phyloP scores from a whole-genome alignment of 441 rosid species.

The Cnidoscolus chayamansa region DNA sequence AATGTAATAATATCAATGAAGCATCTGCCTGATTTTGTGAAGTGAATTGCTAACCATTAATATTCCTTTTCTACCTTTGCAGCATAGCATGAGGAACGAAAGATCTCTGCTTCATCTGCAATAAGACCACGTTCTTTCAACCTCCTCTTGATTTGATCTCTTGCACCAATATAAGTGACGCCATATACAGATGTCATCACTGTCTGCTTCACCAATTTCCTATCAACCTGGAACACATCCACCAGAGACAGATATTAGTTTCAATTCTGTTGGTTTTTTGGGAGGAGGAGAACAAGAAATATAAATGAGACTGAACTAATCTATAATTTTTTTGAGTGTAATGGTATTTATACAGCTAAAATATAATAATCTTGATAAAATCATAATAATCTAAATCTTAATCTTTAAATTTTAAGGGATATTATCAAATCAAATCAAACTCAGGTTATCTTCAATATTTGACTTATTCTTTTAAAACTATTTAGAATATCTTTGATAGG shows the following conservation, averaged over 20 bases:
- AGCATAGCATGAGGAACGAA: slow-evolving; percentile 81
- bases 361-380: too few relatives aligned
- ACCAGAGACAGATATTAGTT: slow-evolving; percentile 27
- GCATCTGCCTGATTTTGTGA: neutral
- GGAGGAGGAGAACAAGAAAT: too few relatives aligned
- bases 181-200: slow-evolving; percentile 99
- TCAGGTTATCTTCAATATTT: too few relatives aligned
- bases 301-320: too few relatives aligned
- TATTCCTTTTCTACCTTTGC: slow-evolving; percentile 64
- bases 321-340: too few relatives aligned
- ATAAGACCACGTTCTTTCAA: slow-evolving; percentile 75
- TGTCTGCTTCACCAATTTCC: slow-evolving; percentile 98
- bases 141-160: slow-evolving; percentile 90
- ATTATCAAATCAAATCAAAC: too few relatives aligned
- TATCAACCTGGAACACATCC: slow-evolving; percentile 65
- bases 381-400: too few relatives aligned
- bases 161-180: slow-evolving; percentile 87
- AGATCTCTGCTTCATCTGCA: slow-evolving; percentile 52
- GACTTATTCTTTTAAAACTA: too few relatives aligned
- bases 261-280: too few relatives aligned
- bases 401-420: too few relatives aligned
- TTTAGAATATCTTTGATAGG: too few relatives aligned
- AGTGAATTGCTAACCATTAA: neutral
- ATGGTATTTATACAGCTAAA: too few relatives aligned
- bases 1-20: slow-evolving; percentile 20